Evolutionary conservation across 306 rosid genomes (phyloP).

Genomic region (Boehmeria nivea): DNA sequence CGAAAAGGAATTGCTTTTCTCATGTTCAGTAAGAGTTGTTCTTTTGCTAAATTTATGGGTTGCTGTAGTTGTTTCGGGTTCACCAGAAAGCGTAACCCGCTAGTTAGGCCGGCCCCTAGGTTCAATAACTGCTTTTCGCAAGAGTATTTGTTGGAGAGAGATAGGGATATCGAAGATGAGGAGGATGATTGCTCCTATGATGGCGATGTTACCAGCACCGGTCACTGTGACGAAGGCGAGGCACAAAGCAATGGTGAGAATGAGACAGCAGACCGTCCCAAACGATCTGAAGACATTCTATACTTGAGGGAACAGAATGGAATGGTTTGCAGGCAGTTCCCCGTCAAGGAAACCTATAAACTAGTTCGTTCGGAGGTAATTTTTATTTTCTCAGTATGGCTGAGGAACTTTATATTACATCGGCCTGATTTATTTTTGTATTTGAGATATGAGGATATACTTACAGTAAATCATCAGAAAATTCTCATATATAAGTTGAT

Average conservation of each 20-base stretch:
- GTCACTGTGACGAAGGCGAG: conserved; percentile 54
- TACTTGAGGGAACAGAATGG: conserved; percentile 53
- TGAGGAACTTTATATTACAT: too few relatives aligned
- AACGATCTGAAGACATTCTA: conserved; percentile 80
- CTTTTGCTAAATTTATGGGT: conserved; percentile 51
- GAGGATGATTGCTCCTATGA: conserved; percentile 46
- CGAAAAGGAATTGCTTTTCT: conserved; percentile 24
- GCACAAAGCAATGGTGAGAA: conserved; percentile 38
- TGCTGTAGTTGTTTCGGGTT: conserved; percentile 91
- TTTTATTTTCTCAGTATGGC: neutral
- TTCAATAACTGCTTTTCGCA: conserved; percentile 40
- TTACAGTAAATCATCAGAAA: neutral
- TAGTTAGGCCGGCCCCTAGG: conserved; percentile 25
- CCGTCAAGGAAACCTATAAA: conserved; percentile 79
- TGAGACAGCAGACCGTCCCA: conserved; percentile 39
- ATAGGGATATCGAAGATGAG: conserved; percentile 58
- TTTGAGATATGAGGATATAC: neutral
- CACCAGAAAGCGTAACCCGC: conserved; percentile 34
- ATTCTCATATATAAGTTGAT: too few relatives aligned
- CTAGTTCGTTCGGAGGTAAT: conserved; percentile 74
- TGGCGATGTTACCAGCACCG: conserved; percentile 39
- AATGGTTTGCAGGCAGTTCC: conserved; percentile 79
- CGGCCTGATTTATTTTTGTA: neutral
- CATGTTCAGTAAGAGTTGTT: conserved; percentile 53
- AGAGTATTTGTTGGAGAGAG: conserved; percentile 56